Base-by-base conservation (phyloP, 768 basidiomycete species). In the Kockovaella imperatae region DNA sequence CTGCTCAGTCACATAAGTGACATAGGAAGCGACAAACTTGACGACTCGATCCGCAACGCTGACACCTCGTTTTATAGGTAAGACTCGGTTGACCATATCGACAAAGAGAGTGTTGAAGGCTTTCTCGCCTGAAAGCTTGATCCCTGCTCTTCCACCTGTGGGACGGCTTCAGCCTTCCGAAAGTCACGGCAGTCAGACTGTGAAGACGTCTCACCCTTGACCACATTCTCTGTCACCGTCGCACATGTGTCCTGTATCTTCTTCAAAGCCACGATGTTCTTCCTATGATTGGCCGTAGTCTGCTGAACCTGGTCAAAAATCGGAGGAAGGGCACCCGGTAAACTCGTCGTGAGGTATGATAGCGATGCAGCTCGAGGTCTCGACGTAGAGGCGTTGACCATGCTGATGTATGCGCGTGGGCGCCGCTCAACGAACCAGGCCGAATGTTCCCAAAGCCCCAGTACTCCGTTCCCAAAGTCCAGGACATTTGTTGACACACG, bases 261-360 rank as follows among this genome's bases (percentile, higher is more conserved):
- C 75, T 86, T 76, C 3, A 95, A 77, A 0, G 81, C 80, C 34
- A 87, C 82, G 42, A 83, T 75, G 72, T 95, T 93, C 76, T 95
- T 95, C 53, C 83, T 81, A 70, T 96, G 90, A 67, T 87, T 89
- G 7, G 85, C 81, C 13, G 76, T 70, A 0, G 83, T 80, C 5
- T 67, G 73, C 67, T 90, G 87, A 0, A 77, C 84, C 71, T 93
- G 85, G 24, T 84, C 80, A 53, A 91, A 86, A 35, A 89, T 85
- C 28, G 77, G 79, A 17, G 79, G 77, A 17, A 86, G 59, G 13
- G 60, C 43, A 4, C 48, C 29, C 20, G 70, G 64, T 11, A 71
- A 47, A 3, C 57, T 50, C 3, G 63, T 57, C n/a, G 52, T 54
- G 6, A 71, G 56, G 40, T 56, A 63, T 5, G 64, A 53, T 6